These are phyloP conservation scores for Rhodosporidiobolus sp. DNA, from an alignment of 768 basidiomycete species.

Conservation along the genomic window DNA sequence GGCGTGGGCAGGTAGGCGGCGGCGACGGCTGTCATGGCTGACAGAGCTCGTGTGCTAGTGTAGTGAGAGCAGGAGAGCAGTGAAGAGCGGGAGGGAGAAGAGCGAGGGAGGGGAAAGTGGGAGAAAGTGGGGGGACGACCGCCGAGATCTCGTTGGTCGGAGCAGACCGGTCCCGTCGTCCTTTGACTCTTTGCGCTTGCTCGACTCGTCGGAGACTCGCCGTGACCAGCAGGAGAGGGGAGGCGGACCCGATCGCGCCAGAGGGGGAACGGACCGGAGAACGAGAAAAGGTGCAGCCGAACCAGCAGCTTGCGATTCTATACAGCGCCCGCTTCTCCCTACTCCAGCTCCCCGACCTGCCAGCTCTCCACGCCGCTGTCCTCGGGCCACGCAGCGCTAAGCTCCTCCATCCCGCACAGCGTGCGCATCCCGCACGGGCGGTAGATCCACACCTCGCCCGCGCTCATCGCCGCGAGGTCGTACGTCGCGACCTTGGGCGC, in stretches of 20 bases:
- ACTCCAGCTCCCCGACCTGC: constrained; percentile 22
- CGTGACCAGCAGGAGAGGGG: too few species aligned
- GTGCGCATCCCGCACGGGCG: constrained; percentile 50
- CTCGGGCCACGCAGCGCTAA: constrained; percentile 35
- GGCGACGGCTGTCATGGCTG: background rate
- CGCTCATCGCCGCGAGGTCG: constrained; percentile 53
- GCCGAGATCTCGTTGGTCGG: too few species aligned
- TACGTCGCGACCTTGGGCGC: constrained; percentile 53
- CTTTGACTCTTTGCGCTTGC: too few species aligned
- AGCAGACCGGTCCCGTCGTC: too few species aligned
- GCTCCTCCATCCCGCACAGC: constrained; percentile 29
- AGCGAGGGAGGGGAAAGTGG: too few species aligned
- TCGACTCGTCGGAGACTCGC: too few species aligned
- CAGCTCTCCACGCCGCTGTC: constrained; percentile 13
- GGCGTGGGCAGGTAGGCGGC: constrained; percentile 4
- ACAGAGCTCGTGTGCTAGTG: background rate
- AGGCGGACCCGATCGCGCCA: too few species aligned
- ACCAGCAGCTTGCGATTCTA: too few species aligned
- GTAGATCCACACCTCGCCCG: constrained; percentile 62
- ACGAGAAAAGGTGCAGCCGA: too few species aligned
- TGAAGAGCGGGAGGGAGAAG: too few species aligned
- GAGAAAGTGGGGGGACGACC: too few species aligned
- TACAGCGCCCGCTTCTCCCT: background rate
- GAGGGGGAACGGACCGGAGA: too few species aligned
- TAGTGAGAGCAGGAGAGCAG: background rate